These are phyloP conservation scores for Penicillium decumbens DNA, from an alignment of 2,329 filamentous ascomycete genomes.

Conservation along the genomic window DNA sequence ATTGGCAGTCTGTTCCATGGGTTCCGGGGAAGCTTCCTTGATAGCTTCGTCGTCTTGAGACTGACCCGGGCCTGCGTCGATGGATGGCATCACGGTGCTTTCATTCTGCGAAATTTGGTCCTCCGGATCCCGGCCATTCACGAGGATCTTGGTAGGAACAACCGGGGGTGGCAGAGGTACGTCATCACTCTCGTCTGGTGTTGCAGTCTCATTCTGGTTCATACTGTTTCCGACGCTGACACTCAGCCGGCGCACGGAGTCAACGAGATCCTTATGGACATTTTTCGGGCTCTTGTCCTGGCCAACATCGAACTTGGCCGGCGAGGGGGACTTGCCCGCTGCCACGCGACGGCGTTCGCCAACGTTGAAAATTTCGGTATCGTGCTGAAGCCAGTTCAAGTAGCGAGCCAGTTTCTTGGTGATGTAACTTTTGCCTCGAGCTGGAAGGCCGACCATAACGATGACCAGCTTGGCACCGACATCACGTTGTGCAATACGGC, in stretches of 20 bases:
- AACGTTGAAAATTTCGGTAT: slow-evolving; percentile 95
- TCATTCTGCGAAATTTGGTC: slow-evolving; percentile 16
- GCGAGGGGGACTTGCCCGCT: slow-evolving; percentile 49
- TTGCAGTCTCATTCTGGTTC: slow-evolving; percentile 24
- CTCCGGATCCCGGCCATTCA: slow-evolving; percentile 52
- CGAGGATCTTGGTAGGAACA: slow-evolving; percentile 52
- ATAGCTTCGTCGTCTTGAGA: slow-evolving; percentile 19
- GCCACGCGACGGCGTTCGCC: slow-evolving; percentile 82
- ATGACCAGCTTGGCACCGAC: slow-evolving; percentile 95
- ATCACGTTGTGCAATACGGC: slow-evolving; percentile 86
- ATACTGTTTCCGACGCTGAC: slow-evolving; percentile 31
- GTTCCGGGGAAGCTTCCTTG: slow-evolving; percentile 40
- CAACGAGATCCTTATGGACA: slow-evolving; percentile 41
- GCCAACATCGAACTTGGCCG: slow-evolving; percentile 14
- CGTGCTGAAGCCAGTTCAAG: slow-evolving; percentile 94
- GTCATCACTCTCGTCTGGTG: slow-evolving; percentile 24
- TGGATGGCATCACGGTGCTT: slow-evolving; percentile 25
- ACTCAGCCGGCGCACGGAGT: slow-evolving; percentile 44
- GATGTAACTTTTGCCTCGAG: slow-evolving; percentile 95
- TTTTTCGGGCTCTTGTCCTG: slow-evolving; percentile 24
- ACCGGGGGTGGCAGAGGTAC: slow-evolving; percentile 38
- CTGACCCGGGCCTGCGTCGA: slow-evolving; percentile 18
- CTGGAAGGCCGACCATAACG: slow-evolving; percentile 95
- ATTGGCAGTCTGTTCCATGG: slow-evolving; percentile 79
- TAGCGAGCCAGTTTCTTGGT: slow-evolving; percentile 97